Evolutionary conservation across 139 green algal species (phyloP), one percentile per base, ranked within the genome.

Genomic region (Chlamydomonas sp.): DNA sequence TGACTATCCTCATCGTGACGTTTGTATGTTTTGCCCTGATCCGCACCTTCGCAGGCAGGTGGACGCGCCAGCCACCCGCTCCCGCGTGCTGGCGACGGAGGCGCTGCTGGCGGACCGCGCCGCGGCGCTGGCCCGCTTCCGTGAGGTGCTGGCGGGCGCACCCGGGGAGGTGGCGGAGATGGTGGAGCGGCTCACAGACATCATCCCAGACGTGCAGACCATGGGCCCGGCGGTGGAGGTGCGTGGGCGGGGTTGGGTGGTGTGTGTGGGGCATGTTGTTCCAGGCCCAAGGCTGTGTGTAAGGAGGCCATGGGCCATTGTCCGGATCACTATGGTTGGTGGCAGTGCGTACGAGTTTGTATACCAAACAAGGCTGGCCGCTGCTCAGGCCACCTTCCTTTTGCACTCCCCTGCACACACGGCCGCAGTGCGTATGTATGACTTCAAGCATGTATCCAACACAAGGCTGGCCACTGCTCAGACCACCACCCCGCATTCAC

Each of bases 211-310:
- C 73, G 31, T 90, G 87, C 72, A 82, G 61, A 18, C 18, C 68
- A 82, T 90, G 63, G 72, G 78, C 12, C 79, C 75, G 2, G 75
- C 87, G 1, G 59, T 86, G 49, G 79, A 90, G 87, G 87, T 90
- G 76, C 0, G 84, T 12, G 61, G 80, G 80, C 12, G 62, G 17
- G 18, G 78, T 7, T n/a, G 31, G 31, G 31, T 49, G 15, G 7
- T 18, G 77, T 59, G 1, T 9, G 10, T 17, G 62, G 59, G 59
- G 60, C 7, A 15, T 73, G 67, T 73, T 12, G 18, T 73, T 18
- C 31, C 31, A 49, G 31, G 31, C 31, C 31, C 31, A 49, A 49
- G 31, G 31, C 31, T 49, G 31, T 49, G 31, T 49, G 31, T 0
- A 49, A 49, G 31, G 31, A 49, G 31, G 0, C 31, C 31, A 49